Conservation (phyloP, 495 filamentous ascomycete genomes). For the Penicillium longicatenatum region DNA sequence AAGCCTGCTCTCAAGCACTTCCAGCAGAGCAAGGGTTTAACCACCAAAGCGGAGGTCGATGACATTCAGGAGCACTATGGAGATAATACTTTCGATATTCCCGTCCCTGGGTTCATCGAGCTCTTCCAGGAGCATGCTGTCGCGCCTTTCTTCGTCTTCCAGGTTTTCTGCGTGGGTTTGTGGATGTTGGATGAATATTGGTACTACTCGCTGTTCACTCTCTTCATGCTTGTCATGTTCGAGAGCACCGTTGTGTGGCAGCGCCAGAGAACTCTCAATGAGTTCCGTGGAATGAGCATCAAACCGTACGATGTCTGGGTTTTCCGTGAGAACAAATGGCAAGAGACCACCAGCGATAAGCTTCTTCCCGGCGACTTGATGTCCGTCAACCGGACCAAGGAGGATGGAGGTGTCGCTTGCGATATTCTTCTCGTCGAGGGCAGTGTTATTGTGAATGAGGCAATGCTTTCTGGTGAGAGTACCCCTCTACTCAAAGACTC, state of each 20-base stretch:
- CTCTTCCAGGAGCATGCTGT: conserved; percentile 98
- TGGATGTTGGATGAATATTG: conserved; percentile 99
- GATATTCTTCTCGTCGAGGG: conserved; percentile 96
- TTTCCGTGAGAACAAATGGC: conserved; percentile 82
- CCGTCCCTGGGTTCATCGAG: conserved; percentile 91
- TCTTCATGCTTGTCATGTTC: conserved; percentile 97
- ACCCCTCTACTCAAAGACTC: conserved; percentile 97
- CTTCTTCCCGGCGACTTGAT: conserved; percentile 95
- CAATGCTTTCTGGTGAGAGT: conserved; percentile 98
- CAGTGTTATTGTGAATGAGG: conserved; percentile 97
- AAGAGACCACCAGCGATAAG: conserved; percentile 87
- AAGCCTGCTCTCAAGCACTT: conserved; percentile 74
- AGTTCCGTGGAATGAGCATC: conserved; percentile 99
- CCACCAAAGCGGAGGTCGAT: conserved; percentile 68
- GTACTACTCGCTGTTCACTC: conserved; percentile 99
- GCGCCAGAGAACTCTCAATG: conserved; percentile 90
- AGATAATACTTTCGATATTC: conserved; percentile 96
- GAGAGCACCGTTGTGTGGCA: conserved; percentile 99
- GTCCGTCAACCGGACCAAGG: conserved; percentile 92
- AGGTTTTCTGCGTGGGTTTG: conserved; percentile 96
- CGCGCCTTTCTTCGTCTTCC: conserved; percentile 98
- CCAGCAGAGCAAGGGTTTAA: conserved; percentile 75
- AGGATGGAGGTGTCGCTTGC: conserved; percentile 94
- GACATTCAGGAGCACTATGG: conserved; percentile 90
- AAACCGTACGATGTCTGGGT: conserved; percentile 95